phyloP scores from a whole-genome alignment of 2,329 filamentous ascomycete genomes.

The Neurospora sp. region DNA sequence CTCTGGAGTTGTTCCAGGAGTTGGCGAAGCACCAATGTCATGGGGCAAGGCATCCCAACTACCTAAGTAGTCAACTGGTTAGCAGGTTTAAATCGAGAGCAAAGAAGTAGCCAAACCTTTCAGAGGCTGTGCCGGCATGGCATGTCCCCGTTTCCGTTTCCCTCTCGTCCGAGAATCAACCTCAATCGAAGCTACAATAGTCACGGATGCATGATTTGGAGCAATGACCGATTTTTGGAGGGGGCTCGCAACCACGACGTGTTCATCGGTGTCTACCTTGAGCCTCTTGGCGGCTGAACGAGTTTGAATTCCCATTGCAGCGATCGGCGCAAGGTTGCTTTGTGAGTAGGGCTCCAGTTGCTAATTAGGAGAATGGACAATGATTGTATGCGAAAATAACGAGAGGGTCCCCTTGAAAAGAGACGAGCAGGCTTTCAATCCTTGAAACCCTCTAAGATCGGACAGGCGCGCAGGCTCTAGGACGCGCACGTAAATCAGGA shows the following conservation, averaged over 20 bases:
- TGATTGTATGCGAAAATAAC: not conserved
- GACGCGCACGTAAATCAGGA: no score
- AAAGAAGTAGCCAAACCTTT: not conserved
- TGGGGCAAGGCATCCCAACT: conserved; percentile 6
- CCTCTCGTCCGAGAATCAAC: not conserved
- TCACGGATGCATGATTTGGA: not conserved
- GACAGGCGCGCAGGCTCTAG: no score
- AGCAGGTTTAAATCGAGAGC: not conserved
- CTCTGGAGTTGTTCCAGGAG: not conserved
- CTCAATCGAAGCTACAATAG: not conserved
- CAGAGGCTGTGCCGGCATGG: not conserved
- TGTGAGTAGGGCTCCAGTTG: not conserved
- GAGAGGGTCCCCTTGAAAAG: not conserved
- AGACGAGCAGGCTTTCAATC: not conserved
- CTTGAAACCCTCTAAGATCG: no score
- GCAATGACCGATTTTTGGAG: not conserved
- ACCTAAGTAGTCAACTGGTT: not conserved
- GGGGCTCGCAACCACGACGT: not conserved
- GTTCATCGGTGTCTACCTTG: not conserved
- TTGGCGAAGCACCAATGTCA: conserved; percentile 9
- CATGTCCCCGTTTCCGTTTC: not conserved
- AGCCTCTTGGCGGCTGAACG: not conserved
- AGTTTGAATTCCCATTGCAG: not conserved
- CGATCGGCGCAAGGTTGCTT: not conserved
- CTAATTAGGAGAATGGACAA: not conserved